Percentiles rank a stretch among this genome's conserved stretches.
Conservation (phyloP, 2,329 filamentous ascomycete genomes). For the Plenodomus tracheiphilus region DNA sequence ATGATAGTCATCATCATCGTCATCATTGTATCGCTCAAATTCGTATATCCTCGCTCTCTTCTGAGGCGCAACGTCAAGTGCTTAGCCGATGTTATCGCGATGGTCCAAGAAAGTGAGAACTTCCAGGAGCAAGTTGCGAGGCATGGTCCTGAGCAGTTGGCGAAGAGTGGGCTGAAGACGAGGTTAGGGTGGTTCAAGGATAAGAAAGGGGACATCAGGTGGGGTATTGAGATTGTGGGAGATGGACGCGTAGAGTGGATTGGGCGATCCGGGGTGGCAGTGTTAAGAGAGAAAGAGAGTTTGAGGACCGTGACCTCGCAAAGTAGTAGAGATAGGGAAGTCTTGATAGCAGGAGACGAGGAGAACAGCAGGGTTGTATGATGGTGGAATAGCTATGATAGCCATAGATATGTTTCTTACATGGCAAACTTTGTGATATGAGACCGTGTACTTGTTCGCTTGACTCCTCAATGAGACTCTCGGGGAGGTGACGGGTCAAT, state of each 20-base stretch:
- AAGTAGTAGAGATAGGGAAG: not conserved
- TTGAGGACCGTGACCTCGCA: not conserved
- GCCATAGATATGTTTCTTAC: no score
- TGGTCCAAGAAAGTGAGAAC: constrained; percentile 11
- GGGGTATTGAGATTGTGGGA: constrained; percentile 17
- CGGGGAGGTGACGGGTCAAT: no score
- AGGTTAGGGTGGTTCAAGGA: constrained; percentile 19
- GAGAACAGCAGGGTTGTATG: not conserved
- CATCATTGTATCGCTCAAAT: constrained; percentile 5
- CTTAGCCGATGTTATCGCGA: constrained; percentile 11
- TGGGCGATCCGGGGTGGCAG: not conserved
- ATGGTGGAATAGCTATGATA: no score
- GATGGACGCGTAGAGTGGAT: constrained; percentile 8
- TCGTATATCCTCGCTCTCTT: constrained; percentile 1
- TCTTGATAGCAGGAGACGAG: not conserved
- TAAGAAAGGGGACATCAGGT: constrained; percentile 8
- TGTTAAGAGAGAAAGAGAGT: not conserved
- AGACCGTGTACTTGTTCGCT: no score
- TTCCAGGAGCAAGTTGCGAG: constrained; percentile 5
- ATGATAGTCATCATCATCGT: constrained; percentile 8
- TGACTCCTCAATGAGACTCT: no score
- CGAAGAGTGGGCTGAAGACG: constrained; percentile 4
- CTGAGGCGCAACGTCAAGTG: constrained; percentile 6
- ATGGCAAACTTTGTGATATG: no score
- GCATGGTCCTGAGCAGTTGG: not conserved